Base-by-base conservation (phyloP, 2,329 filamentous ascomycete species). In the Xylaria arbuscula region DNA sequence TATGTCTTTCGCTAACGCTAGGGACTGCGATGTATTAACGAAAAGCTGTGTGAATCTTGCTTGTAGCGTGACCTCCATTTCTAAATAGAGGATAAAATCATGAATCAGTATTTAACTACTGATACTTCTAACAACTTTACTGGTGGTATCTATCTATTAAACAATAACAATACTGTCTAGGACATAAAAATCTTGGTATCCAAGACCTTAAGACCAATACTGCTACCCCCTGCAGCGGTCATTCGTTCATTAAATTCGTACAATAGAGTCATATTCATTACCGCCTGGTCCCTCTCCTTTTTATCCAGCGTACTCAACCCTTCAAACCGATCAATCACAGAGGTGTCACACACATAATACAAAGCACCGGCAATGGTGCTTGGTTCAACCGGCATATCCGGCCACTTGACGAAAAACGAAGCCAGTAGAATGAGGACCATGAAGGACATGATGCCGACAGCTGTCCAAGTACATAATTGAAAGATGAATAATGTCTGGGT, bases 311-410 rank as follows among this genome's bases (percentile, higher is more conserved):
- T 47, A 48, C 66, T 64, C 0, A 70, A 3, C 2, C 66, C 59
- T 4, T 60, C 63, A 32, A 70, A 66, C 15, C 9, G 57, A 28
- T 66, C 45, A 3, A 62, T 5, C 24, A 66, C 42, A 1, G 54
- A 42, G 24, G 36, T 48, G 7, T 66, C 51, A 17, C 60, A 77
- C 28, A 80, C 72, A 51, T 80, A 79, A 58, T 77, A 78, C 76
- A 80, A 75, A 5, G 80, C 76, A 22, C 78, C 79, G 0, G 78
- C 78, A 9, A 82, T 76, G 13, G 75, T 80, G 64, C 74, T 77
- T 10, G 78, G 80, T 34, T 79, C 76, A 15, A 79, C 74, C 6
- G 80, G 80, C 74, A 82, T 78, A 59, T 76, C 74, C n/a, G 76
- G 80, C 76, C 76, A 80, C 28, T 68, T 71, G 36, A 79, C 50